Base-by-base conservation (phyloP, 1,284 basidiomycete genomes). In the Cutaneotrichosporon daszewskae region DNA sequence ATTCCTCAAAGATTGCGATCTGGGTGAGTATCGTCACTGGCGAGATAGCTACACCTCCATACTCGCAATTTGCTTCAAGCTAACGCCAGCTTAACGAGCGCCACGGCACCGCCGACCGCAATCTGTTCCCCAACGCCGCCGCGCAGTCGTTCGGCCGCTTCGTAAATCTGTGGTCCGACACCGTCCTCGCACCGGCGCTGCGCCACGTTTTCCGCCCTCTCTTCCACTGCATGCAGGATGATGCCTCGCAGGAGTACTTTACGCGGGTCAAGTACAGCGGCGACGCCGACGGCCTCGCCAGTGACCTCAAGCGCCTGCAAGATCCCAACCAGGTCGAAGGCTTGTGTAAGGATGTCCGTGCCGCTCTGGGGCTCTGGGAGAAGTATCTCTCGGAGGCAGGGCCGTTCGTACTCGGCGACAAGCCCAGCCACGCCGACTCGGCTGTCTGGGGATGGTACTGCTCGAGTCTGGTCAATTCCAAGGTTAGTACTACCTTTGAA, bases 1-100 rank as follows among this genome's bases (percentile, higher is more conserved):
- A 64, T 41, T 59, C 57, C 14, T 62, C 51, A 50, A 47, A 34
- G 22, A 61, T 64, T 36, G 62, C 62, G 4, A 47, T 61, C 41
- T 61, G 45, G 32, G 60, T 62, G 37, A 54, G 58, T 54, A 3
- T 12, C n/a, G n/a, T n/a, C n/a, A n/a, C n/a, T n/a, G n/a, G n/a
- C n/a, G n/a, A n/a, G n/a, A n/a, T n/a, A n/a, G n/a, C n/a, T n/a
- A n/a, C n/a, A n/a, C n/a, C n/a, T n/a, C n/a, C n/a, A n/a, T n/a
- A n/a, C n/a, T n/a, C n/a, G n/a, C n/a, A n/a, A n/a, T n/a, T n/a
- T n/a, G n/a, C n/a, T n/a, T n/a, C n/a, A 27, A 8, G 22, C 34
- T 37, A 22, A 41, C 42, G n/a, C 20, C 40, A 64, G 60, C 59
- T 60, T 22, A 56, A 64, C 27, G 33, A 40, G 3, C 48, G 55